Evolutionary conservation across 2,329 filamentous ascomycete genomes (phyloP).

Genomic region (Fusarium brevicatenulatum): DNA sequence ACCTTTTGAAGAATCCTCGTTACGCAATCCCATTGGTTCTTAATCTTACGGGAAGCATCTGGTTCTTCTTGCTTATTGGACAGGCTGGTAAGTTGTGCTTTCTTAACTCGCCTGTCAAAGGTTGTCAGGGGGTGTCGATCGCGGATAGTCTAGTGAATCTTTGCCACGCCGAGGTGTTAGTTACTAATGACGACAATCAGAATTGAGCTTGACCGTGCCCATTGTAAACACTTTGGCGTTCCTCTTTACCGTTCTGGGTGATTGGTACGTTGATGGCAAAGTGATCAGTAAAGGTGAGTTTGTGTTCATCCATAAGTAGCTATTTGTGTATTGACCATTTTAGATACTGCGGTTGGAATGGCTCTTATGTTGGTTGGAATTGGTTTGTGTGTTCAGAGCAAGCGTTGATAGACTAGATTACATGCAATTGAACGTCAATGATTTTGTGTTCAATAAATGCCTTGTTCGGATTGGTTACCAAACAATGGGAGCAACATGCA

Average conservation of each 20-base stretch:
- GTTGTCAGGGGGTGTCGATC: slow-evolving; percentile 23
- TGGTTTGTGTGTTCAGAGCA: slow-evolving; percentile 81
- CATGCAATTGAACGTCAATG: slow-evolving; percentile 5
- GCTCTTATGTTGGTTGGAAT: slow-evolving; percentile 81
- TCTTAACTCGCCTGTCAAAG: slow-evolving; percentile 10
- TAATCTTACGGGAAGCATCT: slow-evolving; percentile 92
- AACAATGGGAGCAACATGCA: slow-evolving; percentile 14
- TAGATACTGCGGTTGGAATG: slow-evolving; percentile 89
- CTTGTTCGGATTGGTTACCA: slow-evolving; percentile 38
- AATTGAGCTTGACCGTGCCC: slow-evolving; percentile 91
- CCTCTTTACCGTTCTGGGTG: slow-evolving; percentile 92
- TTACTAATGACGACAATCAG: slow-evolving; percentile 56
- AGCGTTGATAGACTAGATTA: slow-evolving; percentile 48
- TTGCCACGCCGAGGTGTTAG: slow-evolving; percentile 12
- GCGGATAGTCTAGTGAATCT: slow-evolving; percentile 22
- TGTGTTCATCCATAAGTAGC: background rate
- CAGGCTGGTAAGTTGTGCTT: slow-evolving; percentile 75
- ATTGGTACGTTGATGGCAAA: slow-evolving; percentile 95
- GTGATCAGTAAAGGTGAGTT: slow-evolving; percentile 80
- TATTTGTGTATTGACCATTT: background rate
- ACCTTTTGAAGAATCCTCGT: slow-evolving; percentile 80
- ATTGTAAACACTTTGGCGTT: slow-evolving; percentile 96
- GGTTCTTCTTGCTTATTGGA: slow-evolving; percentile 96
- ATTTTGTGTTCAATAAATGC: slow-evolving; percentile 9
- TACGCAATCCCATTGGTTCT: slow-evolving; percentile 87